A percentile compares a stretch with the other conserved stretches of the same genome.
These are phyloP conservation scores for Syzygium malaccense DNA, from an alignment of 441 rosid genomes.

Conservation along the genomic window DNA sequence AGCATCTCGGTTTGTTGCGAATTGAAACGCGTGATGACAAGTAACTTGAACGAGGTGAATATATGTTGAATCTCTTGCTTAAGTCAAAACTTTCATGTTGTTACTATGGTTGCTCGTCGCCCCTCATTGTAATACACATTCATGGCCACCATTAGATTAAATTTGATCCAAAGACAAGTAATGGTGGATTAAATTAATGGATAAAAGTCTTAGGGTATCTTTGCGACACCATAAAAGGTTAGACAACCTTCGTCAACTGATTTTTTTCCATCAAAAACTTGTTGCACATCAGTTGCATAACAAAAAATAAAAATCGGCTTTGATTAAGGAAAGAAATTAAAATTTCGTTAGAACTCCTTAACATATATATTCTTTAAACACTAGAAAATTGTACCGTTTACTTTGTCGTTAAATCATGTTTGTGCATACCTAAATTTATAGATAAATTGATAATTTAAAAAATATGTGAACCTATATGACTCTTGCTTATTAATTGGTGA, in stretches of 20 bases:
- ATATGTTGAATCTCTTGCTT: too few relatives aligned
- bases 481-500: neutral
- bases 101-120: too few relatives aligned
- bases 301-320: neutral
- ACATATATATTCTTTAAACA: neutral
- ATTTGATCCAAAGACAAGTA: too few relatives aligned
- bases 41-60: too few relatives aligned
- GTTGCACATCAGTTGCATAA: neutral
- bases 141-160: neutral
- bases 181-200: neutral
- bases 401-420: neutral
- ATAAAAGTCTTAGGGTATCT: neutral
- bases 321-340: neutral
- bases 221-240: neutral
- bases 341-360: neutral
- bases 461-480: neutral
- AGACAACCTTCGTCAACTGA: neutral
- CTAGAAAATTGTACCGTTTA: neutral
- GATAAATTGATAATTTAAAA: neutral
- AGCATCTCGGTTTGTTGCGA: too few relatives aligned
- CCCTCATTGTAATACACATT: fast-evolving
- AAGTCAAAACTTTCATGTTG: too few relatives aligned
- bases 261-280: neutral
- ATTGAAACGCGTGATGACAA: too few relatives aligned
- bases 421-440: neutral